Base-by-base conservation (phyloP, 2,329 filamentous ascomycete genomes). In the Aspergillus quadrilineatus region DNA sequence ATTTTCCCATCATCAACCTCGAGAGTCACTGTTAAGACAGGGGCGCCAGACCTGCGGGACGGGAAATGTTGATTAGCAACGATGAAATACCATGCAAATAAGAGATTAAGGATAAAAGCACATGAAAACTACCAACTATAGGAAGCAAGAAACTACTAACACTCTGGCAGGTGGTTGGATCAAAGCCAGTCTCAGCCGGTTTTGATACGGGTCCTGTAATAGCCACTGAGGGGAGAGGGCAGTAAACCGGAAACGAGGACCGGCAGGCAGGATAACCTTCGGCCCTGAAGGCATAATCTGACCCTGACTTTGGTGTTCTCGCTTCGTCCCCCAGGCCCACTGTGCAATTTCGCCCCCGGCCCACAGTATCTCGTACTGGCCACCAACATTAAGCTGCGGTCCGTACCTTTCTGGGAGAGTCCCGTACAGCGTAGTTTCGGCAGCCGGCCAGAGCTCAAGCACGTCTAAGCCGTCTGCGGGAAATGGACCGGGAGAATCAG, bases 361-460 rank as follows among this genome's bases (percentile, higher is more conserved):
- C 49, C 49, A 51, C 12, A 51, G 22, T 43, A 51, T 43, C 49
- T 43, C 49, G 26, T 44, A 51, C 12, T n/a, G 10, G 22, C 49
- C 22, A 15, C 49, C 49, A 43, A 43, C 39, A 43, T 43, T 28
- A 36, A 51, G 36, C 34, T 3, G 34, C 34, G 34, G 34, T 4
- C 34, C 34, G 14, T 36, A 7, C 34, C 34, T 36, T 9, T 50
- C 34, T n/a, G 47, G 47, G 32, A 41, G 32, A 12, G 6, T 39
- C 14, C 2, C 17, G 32, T 41, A 73, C 68, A 56, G 76, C 73
- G 28, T 75, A 69, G 17, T 74, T 71, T n/a, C 72, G 68, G 9
- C 9, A 2, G 15, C 47, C 32, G 47, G 47, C 47, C 34, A 50
- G 76, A 75, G 42, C 79, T 79, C 67, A 78, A 75, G 7, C 73